Conservation (phyloP, 371 early-diverging fungal genomes). For the Thermomucor indicae-seudaticae region DNA sequence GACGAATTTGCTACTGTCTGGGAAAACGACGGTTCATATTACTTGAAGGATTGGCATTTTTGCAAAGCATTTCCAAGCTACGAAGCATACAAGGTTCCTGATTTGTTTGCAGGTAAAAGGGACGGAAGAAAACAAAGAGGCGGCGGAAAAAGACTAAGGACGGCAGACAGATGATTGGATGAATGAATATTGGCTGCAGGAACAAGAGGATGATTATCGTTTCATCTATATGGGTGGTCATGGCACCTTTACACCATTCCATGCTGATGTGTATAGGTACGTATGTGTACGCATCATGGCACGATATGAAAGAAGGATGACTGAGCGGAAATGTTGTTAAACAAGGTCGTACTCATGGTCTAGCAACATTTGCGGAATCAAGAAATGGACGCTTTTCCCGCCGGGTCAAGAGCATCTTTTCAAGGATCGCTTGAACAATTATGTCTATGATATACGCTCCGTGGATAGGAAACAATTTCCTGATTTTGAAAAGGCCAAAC, state of each 20-base stretch:
- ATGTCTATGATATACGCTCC: slow-evolving; percentile 56
- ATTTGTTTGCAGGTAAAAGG: slow-evolving; percentile 49
- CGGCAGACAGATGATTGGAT: slow-evolving; percentile 64
- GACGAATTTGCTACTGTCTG: slow-evolving; percentile 49
- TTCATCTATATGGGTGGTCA: slow-evolving; percentile 72
- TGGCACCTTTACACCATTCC: slow-evolving; percentile 74
- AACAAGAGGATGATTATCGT: slow-evolving; percentile 62
- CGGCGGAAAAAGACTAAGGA: background rate
- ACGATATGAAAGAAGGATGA: background rate
- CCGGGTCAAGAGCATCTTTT: slow-evolving; percentile 56
- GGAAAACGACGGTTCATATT: slow-evolving; percentile 40
- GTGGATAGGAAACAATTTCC: slow-evolving; percentile 50
- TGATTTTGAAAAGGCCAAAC: slow-evolving; percentile 41
- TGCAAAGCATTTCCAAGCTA: slow-evolving; percentile 44
- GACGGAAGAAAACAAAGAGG: background rate
- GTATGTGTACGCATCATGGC: background rate
- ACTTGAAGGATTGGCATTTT: slow-evolving; percentile 77
- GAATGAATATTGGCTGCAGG: slow-evolving; percentile 57
- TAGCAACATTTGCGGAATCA: slow-evolving; percentile 72
- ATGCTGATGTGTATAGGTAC: slow-evolving; percentile 70
- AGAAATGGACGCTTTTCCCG: slow-evolving; percentile 68
- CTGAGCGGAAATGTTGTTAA: background rate
- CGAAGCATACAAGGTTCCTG: slow-evolving; percentile 42
- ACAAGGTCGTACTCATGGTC: slow-evolving; percentile 78
- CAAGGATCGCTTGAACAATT: slow-evolving; percentile 40